phyloP scores from a whole-genome alignment of 495 filamentous ascomycete genomes.

The Hypoxylon lienhwacheense region DNA sequence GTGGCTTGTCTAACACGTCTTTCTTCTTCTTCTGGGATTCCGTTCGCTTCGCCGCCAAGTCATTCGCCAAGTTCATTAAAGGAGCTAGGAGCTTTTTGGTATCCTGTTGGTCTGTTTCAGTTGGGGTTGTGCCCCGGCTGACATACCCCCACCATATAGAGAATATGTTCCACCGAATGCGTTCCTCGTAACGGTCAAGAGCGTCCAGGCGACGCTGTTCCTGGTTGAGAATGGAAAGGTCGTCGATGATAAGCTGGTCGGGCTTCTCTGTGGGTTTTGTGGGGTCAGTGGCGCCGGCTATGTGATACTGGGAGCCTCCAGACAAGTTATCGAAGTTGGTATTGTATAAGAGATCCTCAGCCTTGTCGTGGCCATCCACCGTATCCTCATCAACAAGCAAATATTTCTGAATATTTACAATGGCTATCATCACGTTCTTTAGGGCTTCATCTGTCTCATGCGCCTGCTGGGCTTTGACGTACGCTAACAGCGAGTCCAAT shows the following conservation, averaged over 20 bases:
- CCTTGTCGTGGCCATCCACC: slow-evolving; percentile 40
- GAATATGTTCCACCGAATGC: slow-evolving; percentile 46
- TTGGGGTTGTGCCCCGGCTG: slow-evolving; percentile 1
- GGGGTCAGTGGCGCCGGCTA: slow-evolving; percentile 12
- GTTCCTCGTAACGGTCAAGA: neutral
- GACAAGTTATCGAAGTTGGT: slow-evolving; percentile 32
- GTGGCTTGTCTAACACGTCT: neutral
- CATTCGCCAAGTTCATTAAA: no score
- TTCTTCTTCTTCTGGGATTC: neutral
- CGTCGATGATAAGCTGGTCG: slow-evolving; percentile 1
- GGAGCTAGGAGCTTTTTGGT: neutral
- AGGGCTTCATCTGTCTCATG: slow-evolving; percentile 19
- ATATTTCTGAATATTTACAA: slow-evolving; percentile 33
- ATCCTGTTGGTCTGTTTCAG: neutral
- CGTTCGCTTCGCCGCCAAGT: neutral
- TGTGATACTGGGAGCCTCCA: slow-evolving; percentile 39
- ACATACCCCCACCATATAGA: slow-evolving; percentile 46
- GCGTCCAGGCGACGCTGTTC: slow-evolving; percentile 29
- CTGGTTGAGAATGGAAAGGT: slow-evolving; percentile 33
- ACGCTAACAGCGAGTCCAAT: slow-evolving; percentile 50
- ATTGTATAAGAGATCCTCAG: slow-evolving; percentile 40
- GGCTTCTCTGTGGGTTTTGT: slow-evolving; percentile 10
- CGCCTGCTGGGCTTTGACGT: slow-evolving; percentile 27
- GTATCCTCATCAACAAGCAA: slow-evolving; percentile 40
- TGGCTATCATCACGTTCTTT: slow-evolving; percentile 27